Conservation (phyloP, 1,139 yeast genomes). For the Sugiyamaella pinicola region DNA sequence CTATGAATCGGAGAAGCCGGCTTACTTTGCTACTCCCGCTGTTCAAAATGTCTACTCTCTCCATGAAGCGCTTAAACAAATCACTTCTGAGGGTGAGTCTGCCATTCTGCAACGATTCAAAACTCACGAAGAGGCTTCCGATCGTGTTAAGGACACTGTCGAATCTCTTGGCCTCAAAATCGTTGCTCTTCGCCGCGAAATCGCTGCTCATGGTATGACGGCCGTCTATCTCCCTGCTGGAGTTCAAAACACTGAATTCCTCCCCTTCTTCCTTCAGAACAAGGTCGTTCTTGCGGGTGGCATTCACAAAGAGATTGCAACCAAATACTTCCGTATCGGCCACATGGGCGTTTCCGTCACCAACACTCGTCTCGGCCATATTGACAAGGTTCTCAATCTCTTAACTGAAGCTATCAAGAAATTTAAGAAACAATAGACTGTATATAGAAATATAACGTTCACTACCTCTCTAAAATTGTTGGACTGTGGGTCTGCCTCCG, state of each 20-base stretch:
- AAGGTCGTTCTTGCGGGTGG: slow-evolving; percentile 93
- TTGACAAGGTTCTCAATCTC: slow-evolving; percentile 33
- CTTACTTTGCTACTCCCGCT: slow-evolving; percentile 94
- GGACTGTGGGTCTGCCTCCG: too few relatives aligned
- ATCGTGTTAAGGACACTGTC: slow-evolving; percentile 61
- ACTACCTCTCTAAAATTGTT: too few relatives aligned
- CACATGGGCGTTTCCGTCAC: slow-evolving; percentile 83
- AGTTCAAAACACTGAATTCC: slow-evolving; percentile 65
- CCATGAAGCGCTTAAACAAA: slow-evolving; percentile 74
- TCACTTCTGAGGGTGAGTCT: slow-evolving; percentile 52
- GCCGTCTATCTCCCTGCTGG: slow-evolving; percentile 85
- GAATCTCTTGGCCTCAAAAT: slow-evolving; percentile 63
- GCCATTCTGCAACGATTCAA: slow-evolving; percentile 64
- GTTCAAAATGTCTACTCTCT: slow-evolving; percentile 83
- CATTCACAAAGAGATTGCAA: slow-evolving; percentile 76
- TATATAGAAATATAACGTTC: neutral
- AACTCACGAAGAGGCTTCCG: slow-evolving; percentile 64
- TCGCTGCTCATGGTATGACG: slow-evolving; percentile 85
- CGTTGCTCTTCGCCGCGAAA: slow-evolving; percentile 59
- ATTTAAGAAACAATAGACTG: slow-evolving; percentile 7
- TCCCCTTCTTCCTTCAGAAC: slow-evolving; percentile 57
- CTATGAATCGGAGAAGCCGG: slow-evolving; percentile 78
- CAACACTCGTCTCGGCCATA: slow-evolving; percentile 49
- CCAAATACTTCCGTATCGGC: slow-evolving; percentile 88
- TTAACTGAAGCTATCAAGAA: slow-evolving; percentile 25